Percentiles rank a stretch among this genome's conserved stretches.
Conservation (phyloP, 2,329 filamentous ascomycete genomes). For the Teratosphaeria zuluensis region DNA sequence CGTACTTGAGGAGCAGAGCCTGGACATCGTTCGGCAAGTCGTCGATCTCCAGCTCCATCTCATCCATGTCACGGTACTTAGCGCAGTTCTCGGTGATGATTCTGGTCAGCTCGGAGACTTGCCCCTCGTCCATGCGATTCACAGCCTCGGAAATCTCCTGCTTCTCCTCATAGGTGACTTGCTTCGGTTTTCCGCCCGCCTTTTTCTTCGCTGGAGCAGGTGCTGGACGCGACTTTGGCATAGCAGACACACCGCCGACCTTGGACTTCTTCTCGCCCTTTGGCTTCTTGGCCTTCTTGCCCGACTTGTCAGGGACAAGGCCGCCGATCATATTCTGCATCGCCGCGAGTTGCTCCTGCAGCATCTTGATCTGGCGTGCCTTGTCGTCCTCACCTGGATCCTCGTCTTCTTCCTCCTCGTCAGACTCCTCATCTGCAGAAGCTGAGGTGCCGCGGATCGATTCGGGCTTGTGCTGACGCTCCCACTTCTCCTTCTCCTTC, state of each 20-base stretch:
- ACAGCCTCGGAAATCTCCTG: constrained; percentile 61
- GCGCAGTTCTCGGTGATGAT: constrained; percentile 82
- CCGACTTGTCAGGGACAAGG: constrained; percentile 26
- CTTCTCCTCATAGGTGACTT: constrained; percentile 72
- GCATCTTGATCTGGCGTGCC: constrained; percentile 52
- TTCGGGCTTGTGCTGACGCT: constrained; percentile 61
- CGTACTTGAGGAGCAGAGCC: constrained; percentile 46
- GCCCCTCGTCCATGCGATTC: constrained; percentile 59
- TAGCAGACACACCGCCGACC: constrained; percentile 2
- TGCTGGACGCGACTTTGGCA: constrained; percentile 4
- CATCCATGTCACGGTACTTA: constrained; percentile 52
- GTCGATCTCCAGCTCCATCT: constrained; percentile 58
- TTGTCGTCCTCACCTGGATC: constrained; percentile 31
- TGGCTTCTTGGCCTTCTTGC: constrained; percentile 26
- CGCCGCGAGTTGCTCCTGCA: constrained; percentile 55
- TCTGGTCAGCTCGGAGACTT: constrained; percentile 70
- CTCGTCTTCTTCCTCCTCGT: constrained; percentile 51
- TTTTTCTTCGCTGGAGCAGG: constrained; percentile 37
- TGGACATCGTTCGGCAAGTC: constrained; percentile 46
- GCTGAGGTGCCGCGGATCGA: constrained; percentile 57
- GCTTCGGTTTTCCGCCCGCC: constrained; percentile 39
- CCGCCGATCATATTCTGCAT: constrained; percentile 41
- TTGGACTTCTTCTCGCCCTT: constrained; percentile 9
- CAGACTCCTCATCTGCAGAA: constrained; percentile 59
- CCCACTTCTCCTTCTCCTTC: constrained; percentile 69